Evolutionary conservation across 1,139 yeast species (phyloP), one percentile per base, ranked within the genome.

Genomic region (Debaryomyces sp.): DNA sequence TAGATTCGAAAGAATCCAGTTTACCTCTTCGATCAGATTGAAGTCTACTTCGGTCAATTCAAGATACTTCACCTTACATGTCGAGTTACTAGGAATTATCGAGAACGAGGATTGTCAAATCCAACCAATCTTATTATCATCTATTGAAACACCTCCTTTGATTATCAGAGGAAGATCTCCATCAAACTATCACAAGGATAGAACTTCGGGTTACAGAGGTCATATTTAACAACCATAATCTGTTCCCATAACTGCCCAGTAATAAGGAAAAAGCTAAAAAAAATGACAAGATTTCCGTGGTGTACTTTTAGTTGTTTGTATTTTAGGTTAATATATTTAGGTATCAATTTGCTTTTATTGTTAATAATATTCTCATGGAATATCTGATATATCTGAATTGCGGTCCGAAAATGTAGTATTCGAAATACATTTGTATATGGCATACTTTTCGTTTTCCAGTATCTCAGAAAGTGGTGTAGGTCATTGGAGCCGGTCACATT

Each of bases 81-180:
- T 84, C 22, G 83, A 82, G 49, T 70, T 85, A 47, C 74, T 84
- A 42, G 89, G 76, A 6, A 67, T 73, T 24, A 60, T 70, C 36
- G 81, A 75, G 46, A 71, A 75, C 43, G 77, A 73, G 18, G 71
- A 68, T 33, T 56, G 64, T 37, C 71, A 68, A 49, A 70, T 70
- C 17, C 76, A 73, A 52, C 78, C 78, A 1, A 63, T 72, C 26
- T 63, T 75, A 48, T 63, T 75, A 46, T 66, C 75, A 26, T 64
- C 71, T 1, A 62, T 82, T 24, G 82, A 77, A 57, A 83, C 88
- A 0, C 88, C 88, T 0, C 84, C 87, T 1, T 70, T 85, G 54
- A 73, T 81, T n/a, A 79, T 85, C 30, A 71, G 89, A 54, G 90
- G 90, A 1, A 71, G 89, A 57, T 82, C 88, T 6, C 89, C 89